phyloP scores from a whole-genome alignment of 1,139 yeast species.

The Saccharomyces hybrid region DNA sequence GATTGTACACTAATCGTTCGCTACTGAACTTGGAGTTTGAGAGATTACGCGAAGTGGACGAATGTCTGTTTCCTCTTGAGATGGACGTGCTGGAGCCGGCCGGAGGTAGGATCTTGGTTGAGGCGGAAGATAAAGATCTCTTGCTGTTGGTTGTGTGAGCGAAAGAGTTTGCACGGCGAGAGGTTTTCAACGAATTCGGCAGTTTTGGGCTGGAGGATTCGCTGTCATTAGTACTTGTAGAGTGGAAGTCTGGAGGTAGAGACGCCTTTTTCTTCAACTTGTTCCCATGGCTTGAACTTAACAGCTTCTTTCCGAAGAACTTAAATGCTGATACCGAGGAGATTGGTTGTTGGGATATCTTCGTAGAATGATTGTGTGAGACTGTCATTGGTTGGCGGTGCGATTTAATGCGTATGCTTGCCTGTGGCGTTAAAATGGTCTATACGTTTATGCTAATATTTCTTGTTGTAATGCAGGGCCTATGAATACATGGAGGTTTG shows the following conservation, averaged over 20 bases:
- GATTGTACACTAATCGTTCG: slow-evolving; percentile 26
- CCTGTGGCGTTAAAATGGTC: not conserved
- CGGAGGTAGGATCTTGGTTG: not conserved
- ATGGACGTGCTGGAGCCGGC: not conserved
- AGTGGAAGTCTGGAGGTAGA: not conserved
- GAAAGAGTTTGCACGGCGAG: not conserved
- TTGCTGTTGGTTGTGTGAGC: not conserved
- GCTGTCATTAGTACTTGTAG: not conserved
- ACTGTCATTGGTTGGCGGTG: not conserved
- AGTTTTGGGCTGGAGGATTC: not conserved
- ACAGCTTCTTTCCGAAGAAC: slow-evolving; percentile 16
- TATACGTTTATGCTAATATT: not conserved
- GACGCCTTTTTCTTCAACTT: not conserved
- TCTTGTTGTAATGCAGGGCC: not conserved
- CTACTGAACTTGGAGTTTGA: not conserved
- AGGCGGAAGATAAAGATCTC: not conserved
- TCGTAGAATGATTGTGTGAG: slow-evolving; percentile 2
- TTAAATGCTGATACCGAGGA: slow-evolving; percentile 15
- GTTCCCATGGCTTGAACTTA: slow-evolving; percentile 9
- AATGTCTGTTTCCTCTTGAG: not conserved
- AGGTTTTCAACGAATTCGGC: not conserved
- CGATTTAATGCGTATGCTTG: not conserved
- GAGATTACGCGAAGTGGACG: slow-evolving; percentile 4
- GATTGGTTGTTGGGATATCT: slow-evolving; percentile 5
- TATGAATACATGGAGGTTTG: not conserved